Evolutionary conservation across 208 protist genomes (phyloP).

Genomic region (Trypanosoma theileri): DNA sequence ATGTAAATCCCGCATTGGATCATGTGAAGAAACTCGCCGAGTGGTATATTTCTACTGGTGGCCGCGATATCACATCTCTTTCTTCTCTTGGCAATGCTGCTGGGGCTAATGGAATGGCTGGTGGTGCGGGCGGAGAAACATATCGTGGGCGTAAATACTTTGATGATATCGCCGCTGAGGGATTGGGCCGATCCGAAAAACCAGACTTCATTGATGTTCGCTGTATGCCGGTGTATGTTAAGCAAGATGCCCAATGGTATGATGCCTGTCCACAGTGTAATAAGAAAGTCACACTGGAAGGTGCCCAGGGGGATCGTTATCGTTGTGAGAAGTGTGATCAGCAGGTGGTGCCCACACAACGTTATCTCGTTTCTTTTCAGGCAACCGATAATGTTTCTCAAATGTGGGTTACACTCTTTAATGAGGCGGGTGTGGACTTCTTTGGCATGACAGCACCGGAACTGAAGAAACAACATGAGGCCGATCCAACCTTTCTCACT

Average conservation of each 20-base stretch:
- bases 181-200: conserved; percentile 75
- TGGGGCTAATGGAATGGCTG: conserved; percentile 13
- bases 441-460: conserved; percentile 85
- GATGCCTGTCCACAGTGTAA: conserved; percentile 90
- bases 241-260: conserved; percentile 91
- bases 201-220: conserved; percentile 87
- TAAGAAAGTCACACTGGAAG: conserved; percentile 88
- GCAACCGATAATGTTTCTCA: conserved; percentile 87
- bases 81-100: conserved; percentile 38
- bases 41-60: conserved; percentile 86
- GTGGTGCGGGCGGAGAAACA: conserved; percentile 42
- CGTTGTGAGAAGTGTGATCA: conserved; percentile 91
- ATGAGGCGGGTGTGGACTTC: conserved; percentile 86
- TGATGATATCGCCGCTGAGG: conserved; percentile 75
- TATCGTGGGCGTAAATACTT: conserved; percentile 85
- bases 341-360: conserved; percentile 67
- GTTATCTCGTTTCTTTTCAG: conserved; percentile 87
- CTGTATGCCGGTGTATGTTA: conserved; percentile 89
- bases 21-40: conserved; percentile 83
- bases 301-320: conserved; percentile 72
- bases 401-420: conserved; percentile 91
- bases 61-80: conserved; percentile 74
- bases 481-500: conserved; percentile 78
- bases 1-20: conserved; percentile 79
- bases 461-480: conserved; percentile 75